Conservation (phyloP, 495 filamentous ascomycete species). For the Neurospora terricola region DNA sequence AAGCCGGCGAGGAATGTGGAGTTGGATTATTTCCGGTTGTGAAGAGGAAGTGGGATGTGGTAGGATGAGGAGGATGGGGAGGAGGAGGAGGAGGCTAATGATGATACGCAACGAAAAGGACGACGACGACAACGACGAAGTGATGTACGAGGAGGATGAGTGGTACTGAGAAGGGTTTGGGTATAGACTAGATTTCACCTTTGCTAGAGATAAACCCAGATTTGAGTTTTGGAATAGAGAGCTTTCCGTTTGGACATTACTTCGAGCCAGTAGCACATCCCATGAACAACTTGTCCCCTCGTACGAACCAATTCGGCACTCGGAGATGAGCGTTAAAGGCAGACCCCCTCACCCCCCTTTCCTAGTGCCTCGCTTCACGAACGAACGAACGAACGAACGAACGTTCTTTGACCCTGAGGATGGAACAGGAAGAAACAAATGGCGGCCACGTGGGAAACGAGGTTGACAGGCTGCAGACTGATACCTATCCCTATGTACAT, state of each 20-base stretch:
- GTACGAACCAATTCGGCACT: background rate
- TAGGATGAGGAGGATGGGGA: too few relatives aligned
- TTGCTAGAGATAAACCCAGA: background rate
- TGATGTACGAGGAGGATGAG: background rate
- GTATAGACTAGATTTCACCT: background rate
- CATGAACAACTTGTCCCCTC: background rate
- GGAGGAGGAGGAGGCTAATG: background rate
- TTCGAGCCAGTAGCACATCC: background rate
- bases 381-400: background rate
- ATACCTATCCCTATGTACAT: background rate
- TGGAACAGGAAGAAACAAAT: background rate
- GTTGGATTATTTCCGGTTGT: slow-evolving; percentile 19
- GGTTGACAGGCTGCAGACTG: background rate
- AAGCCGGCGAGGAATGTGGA: slow-evolving; percentile 11
- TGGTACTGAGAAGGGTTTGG: background rate
- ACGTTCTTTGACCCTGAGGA: background rate
- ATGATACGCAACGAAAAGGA: background rate
- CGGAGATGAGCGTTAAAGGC: background rate
- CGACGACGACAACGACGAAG: background rate
- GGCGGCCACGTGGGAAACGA: background rate
- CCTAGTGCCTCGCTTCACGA: background rate
- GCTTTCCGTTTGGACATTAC: background rate
- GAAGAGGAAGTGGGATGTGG: background rate
- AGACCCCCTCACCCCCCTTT: background rate
- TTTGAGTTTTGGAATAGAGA: background rate